These are phyloP conservation scores for Parasitella parasitica DNA, from an alignment of 371 early-diverging fungal species.

Conservation along the genomic window DNA sequence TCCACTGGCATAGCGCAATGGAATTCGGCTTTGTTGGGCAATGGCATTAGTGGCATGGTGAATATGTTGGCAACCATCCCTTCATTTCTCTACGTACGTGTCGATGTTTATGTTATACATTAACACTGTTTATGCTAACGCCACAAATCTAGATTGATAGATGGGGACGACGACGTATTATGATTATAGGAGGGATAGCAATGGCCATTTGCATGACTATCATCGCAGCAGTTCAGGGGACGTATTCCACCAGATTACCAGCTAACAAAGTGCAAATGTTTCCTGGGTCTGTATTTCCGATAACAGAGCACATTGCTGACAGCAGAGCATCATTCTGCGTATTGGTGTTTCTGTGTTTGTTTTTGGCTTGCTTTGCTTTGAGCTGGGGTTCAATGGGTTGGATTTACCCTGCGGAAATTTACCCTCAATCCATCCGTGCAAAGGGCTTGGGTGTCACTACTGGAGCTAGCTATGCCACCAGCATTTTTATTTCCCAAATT, in stretches of 20 bases:
- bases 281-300: slow-evolving; percentile 46
- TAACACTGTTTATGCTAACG: not conserved
- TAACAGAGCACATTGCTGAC: not conserved
- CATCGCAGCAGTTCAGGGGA: slow-evolving; percentile 46
- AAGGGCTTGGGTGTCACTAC: slow-evolving; percentile 84
- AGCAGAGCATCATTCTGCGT: slow-evolving; percentile 42
- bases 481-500: slow-evolving; percentile 58
- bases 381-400: slow-evolving; percentile 92
- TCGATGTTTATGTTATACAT: not conserved
- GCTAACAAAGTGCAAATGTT: not conserved
- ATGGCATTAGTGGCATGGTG: slow-evolving; percentile 64
- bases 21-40: slow-evolving; percentile 58
- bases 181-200: slow-evolving; percentile 44
- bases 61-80: slow-evolving; percentile 66
- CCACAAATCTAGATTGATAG: slow-evolving; percentile 51
- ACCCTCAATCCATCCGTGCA: slow-evolving; percentile 59
- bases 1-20: slow-evolving; percentile 59
- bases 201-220: slow-evolving; percentile 38
- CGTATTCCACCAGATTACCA: slow-evolving; percentile 25
- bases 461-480: slow-evolving; percentile 84
- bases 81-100: slow-evolving; percentile 64
- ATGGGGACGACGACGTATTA: slow-evolving; percentile 59
- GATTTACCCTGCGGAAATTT: slow-evolving; percentile 79
- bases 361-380: slow-evolving; percentile 71
- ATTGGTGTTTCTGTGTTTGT: slow-evolving; percentile 61